Percentiles rank a stretch among this genome's conserved stretches.
Conservation (phyloP, 2,329 filamentous ascomycete genomes). For the Talaromyces sp. region DNA sequence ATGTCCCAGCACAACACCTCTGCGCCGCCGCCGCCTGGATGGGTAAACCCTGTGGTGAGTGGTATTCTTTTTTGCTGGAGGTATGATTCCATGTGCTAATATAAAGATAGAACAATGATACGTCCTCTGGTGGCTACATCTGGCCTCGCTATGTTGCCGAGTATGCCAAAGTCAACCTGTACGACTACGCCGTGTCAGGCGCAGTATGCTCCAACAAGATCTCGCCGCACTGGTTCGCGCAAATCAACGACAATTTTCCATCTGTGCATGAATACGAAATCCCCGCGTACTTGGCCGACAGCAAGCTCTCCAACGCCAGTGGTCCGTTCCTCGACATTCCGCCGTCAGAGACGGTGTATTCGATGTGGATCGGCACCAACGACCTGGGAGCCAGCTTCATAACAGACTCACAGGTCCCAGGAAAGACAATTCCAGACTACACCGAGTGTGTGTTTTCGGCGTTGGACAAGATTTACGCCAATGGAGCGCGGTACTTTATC, state of each 20-base stretch:
- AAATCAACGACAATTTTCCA: conserved; percentile 55
- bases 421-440: conserved; percentile 60
- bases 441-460: conserved; percentile 62
- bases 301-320: conserved; percentile 12
- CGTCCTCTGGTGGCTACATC: conserved; percentile 60
- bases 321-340: conserved; percentile 36
- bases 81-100: neutral
- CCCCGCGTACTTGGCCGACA: conserved; percentile 33
- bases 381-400: conserved; percentile 68
- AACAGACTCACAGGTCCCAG: conserved; percentile 55
- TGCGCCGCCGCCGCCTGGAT: conserved; percentile 62
- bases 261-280: conserved; percentile 59
- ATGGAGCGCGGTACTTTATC: conserved; percentile 66
- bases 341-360: conserved; percentile 62
- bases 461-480: conserved; percentile 59
- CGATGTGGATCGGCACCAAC: conserved; percentile 78
- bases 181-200: conserved; percentile 68
- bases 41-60: conserved; percentile 42
- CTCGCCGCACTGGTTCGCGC: conserved; percentile 49
- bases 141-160: conserved; percentile 66
- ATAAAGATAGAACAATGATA: conserved; percentile 40
- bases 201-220: conserved; percentile 69
- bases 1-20: conserved; percentile 55
- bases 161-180: conserved; percentile 46
- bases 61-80: neutral